These are phyloP conservation scores for Suhomyces kunorum DNA, from an alignment of 1,139 yeast genomes.

Conservation along the genomic window DNA sequence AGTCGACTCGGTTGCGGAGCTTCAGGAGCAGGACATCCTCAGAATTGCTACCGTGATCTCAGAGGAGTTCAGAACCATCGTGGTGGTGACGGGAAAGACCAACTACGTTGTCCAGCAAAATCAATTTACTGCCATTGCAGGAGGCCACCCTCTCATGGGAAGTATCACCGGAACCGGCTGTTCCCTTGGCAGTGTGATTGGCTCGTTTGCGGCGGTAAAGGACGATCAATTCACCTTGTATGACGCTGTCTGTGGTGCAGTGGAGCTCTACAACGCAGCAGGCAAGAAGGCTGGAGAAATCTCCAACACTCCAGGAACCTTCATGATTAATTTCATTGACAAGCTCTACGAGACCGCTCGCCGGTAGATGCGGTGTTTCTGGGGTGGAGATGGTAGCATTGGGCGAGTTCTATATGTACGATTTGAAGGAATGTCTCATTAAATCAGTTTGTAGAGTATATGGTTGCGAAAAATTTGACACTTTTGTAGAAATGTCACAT, in stretches of 20 bases:
- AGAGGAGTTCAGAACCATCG: constrained; percentile 54
- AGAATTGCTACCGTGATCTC: constrained; percentile 57
- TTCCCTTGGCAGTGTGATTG: constrained; percentile 73
- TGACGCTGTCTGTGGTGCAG: constrained; percentile 59
- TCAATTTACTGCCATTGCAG: constrained; percentile 34
- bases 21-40: constrained; percentile 31
- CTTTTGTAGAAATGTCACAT: too few relatives aligned
- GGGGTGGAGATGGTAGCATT: too few relatives aligned
- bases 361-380: too few relatives aligned
- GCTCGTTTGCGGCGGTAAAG: constrained; percentile 56
- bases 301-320: constrained; percentile 52
- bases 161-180: constrained; percentile 89
- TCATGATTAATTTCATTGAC: constrained; percentile 50
- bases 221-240: constrained; percentile 36
- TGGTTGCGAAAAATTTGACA: too few relatives aligned
- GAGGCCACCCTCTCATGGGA: constrained; percentile 72
- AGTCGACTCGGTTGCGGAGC: constrained; percentile 58
- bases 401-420: too few relatives aligned
- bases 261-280: constrained; percentile 62
- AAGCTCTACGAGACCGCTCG: constrained; percentile 27
- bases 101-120: constrained; percentile 32
- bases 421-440: too few relatives aligned
- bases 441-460: too few relatives aligned
- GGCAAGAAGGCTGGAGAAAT: constrained; percentile 54
- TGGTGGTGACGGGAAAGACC: constrained; percentile 60